Evolutionary conservation across 495 filamentous ascomycete species (phyloP).

Genomic region (Durotheca rogersii): DNA sequence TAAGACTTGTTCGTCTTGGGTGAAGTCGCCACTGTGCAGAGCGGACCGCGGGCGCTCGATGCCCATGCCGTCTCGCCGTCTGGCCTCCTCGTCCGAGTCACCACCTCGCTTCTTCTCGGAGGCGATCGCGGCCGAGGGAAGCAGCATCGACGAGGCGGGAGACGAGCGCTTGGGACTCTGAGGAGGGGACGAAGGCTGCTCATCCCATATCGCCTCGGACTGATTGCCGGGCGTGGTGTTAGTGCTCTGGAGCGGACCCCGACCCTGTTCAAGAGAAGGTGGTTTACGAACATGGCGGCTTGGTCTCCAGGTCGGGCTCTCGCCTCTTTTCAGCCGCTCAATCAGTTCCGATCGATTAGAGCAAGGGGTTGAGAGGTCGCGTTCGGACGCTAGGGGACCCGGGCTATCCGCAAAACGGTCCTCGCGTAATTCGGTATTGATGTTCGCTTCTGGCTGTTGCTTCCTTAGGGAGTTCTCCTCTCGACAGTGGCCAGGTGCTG

Average conservation of each 20-base stretch:
- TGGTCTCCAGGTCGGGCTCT: conserved; percentile 74
- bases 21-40: conserved; percentile 87
- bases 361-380: conserved; percentile 31
- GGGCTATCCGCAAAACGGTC: conserved; percentile 51
- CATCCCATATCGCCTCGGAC: conserved; percentile 44
- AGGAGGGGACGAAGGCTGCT: conserved; percentile 35
- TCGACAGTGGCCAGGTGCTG: conserved; percentile 10
- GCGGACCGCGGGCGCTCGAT: conserved; percentile 86
- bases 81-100: conserved; percentile 31
- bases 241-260: conserved; percentile 11
- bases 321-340: conserved; percentile 75
- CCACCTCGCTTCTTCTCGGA: conserved; percentile 43
- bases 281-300: conserved; percentile 58
- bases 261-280: not conserved
- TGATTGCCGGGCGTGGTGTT: conserved; percentile 19
- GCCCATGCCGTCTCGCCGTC: conserved; percentile 49
- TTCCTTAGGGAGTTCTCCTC: conserved; percentile 25
- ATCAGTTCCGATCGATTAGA: conserved; percentile 77
- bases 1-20: conserved; percentile 52
- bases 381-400: conserved; percentile 35
- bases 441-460: conserved; percentile 52
- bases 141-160: conserved; percentile 34
- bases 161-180: conserved; percentile 41
- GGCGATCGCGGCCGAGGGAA: conserved; percentile 45
- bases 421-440: conserved; percentile 58